Percentiles rank a stretch among this genome's conserved stretches.
phyloP scores from a whole-genome alignment of 306 rosid species.

The Lablab purpureus region DNA sequence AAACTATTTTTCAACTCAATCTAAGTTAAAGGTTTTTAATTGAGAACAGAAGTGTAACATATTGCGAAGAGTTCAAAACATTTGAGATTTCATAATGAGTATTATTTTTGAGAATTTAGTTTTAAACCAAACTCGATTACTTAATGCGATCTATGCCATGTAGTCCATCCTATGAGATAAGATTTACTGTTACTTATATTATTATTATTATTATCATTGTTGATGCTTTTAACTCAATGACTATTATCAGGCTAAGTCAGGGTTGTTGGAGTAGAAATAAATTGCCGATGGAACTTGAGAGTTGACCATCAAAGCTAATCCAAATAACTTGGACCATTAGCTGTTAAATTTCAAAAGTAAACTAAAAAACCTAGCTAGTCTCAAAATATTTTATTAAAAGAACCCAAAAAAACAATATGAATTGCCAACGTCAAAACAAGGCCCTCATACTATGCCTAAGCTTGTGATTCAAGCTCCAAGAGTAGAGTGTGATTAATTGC shows the following conservation, averaged over 20 bases:
- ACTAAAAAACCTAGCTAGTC: conserved; percentile 41
- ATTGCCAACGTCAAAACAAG: conserved; percentile 31
- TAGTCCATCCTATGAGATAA: too few relatives aligned
- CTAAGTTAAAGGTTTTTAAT: too few relatives aligned
- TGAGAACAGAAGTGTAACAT: too few relatives aligned
- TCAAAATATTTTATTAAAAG: conserved; percentile 26
- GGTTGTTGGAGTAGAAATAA: conserved; percentile 10
- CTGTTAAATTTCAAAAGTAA: conserved; percentile 6
- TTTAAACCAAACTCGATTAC: neutral
- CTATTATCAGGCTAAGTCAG: neutral
- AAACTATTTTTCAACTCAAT: too few relatives aligned
- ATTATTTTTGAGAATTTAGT: neutral
- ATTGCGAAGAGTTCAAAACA: too few relatives aligned
- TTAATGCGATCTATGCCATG: neutral
- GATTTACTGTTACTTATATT: neutral
- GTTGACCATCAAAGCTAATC: conserved; percentile 10
- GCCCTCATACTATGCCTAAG: conserved; percentile 38
- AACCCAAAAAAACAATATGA: conserved; percentile 12
- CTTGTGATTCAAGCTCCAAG: conserved; percentile 75
- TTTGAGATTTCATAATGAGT: neutral
- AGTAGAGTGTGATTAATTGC: conserved; percentile 81
- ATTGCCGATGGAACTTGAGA: conserved; percentile 13
- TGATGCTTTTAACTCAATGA: neutral
- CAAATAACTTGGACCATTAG: conserved; percentile 35
- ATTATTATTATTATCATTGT: too few relatives aligned